Conservation (phyloP, 2,329 filamentous ascomycete genomes). For the Neurospora sp. region DNA sequence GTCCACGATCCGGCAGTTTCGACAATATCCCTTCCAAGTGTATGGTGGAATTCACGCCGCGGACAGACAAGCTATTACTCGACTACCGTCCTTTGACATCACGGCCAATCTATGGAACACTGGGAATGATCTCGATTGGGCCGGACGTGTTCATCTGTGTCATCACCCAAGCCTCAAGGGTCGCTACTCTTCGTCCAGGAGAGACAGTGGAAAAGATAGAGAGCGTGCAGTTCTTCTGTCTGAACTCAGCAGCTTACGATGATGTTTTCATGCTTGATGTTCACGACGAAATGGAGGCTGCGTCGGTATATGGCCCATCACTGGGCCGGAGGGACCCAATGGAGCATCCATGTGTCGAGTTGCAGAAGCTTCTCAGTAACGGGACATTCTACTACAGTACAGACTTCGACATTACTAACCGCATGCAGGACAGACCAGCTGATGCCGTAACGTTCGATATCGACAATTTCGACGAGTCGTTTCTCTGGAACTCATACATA, state of each 20-base stretch:
- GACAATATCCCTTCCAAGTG: conserved; percentile 50
- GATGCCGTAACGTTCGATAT: conserved; percentile 77
- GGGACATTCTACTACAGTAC: conserved; percentile 97
- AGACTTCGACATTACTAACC: conserved; percentile 94
- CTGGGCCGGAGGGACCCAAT: conserved; percentile 59
- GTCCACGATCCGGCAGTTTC: conserved; percentile 30
- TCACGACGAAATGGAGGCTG: conserved; percentile 41
- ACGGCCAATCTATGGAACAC: conserved; percentile 69
- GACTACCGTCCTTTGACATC: conserved; percentile 69
- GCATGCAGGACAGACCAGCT: conserved; percentile 75
- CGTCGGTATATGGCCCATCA: conserved; percentile 38
- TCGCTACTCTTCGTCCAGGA: conserved; percentile 73
- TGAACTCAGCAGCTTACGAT: conserved; percentile 82
- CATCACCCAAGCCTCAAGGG: conserved; percentile 67
- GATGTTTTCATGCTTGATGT: conserved; percentile 52
- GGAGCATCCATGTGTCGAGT: conserved; percentile 80
- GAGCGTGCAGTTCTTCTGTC: conserved; percentile 83
- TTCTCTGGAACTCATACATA: conserved; percentile 98
- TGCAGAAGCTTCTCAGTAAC: conserved; percentile 86
- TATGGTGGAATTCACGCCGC: conserved; percentile 76
- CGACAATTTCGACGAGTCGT: conserved; percentile 83
- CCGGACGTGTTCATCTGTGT: conserved; percentile 86
- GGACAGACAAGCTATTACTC: conserved; percentile 54
- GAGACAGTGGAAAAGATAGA: conserved; percentile 85
- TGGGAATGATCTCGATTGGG: conserved; percentile 76